Base-by-base conservation (phyloP, 345 rosid species). In the Sonneratia alba region DNA sequence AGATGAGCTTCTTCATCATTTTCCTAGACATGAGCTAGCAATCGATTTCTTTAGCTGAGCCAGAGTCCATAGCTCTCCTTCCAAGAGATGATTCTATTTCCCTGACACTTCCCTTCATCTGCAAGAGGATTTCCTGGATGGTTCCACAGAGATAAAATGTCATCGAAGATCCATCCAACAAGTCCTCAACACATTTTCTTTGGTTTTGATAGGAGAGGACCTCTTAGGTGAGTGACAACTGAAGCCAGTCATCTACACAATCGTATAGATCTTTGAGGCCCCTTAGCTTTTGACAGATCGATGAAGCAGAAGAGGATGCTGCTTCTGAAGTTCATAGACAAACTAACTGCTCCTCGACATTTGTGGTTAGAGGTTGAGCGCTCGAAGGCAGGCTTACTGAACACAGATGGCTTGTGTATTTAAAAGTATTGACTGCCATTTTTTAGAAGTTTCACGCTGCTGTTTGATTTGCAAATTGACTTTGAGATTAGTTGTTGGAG, bases 311-410 rank as follows among this genome's bases (percentile, higher is more conserved):
- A 10, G 74, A 63, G 62, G 62, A 56, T 22, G 77, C 49, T 24
- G 55, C 47, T 45, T 67, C 55, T 13, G 71, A 77, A 6, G 76
- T 53, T 45, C 49, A 71, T 15, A 80, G 72, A 36, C 72, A 21
- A 34, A 59, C 0, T 67, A 76, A 57, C 24, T 74, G 74, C 55
- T 80, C 79, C 78, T 77, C 77, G 5, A 62, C 45, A 10, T 11
- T 51, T 2, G 36, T 16, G 6, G 37, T 67, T 12, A 61, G 32
- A 71, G 81, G 83, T 27, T 80, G 76, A 22, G 63, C 16, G 43
- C 66, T 66, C 5, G 79, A 74, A 14, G 77, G 81, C 69, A 80
- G 72, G 65, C 80, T 80, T 69, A 63, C 71, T 27, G 76, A 80
- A 9, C 70, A 74, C 48, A 55, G 42, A 37, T 77, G 83, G 63